Evolutionary conservation across 1,139 yeast species (phyloP).

Genomic region (Geotrichum bryndzae): DNA sequence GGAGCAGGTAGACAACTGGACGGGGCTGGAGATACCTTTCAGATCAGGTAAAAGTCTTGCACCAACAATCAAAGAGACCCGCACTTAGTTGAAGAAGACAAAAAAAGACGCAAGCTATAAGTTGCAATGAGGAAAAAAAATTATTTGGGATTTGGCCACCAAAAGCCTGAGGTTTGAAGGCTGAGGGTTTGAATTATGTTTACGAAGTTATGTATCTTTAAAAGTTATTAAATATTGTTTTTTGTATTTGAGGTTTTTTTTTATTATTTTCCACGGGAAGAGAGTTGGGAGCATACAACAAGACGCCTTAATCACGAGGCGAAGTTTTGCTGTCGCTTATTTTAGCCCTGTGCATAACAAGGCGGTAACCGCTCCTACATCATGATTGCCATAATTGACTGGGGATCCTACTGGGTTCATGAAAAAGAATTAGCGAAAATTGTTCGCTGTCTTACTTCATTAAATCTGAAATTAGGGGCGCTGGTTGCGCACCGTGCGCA

Average conservation of each 20-base stretch:
- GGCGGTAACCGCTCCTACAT: not conserved
- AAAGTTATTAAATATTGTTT: not conserved
- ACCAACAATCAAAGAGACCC: not conserved
- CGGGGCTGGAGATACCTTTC: not conserved
- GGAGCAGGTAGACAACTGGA: not conserved
- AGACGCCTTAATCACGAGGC: not conserved
- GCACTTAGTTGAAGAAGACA: not conserved
- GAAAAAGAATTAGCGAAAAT: not conserved
- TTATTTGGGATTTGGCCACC: not conserved
- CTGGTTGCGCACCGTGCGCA: not conserved
- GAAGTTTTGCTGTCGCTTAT: not conserved
- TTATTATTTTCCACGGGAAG: not conserved
- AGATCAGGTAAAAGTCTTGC: not conserved
- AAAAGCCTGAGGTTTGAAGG: not conserved
- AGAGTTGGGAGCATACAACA: not conserved
- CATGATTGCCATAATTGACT: not conserved
- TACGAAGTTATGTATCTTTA: not conserved
- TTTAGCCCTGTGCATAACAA: not conserved
- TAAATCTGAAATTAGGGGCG: not conserved
- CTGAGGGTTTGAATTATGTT: not conserved
- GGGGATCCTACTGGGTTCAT: too few relatives aligned
- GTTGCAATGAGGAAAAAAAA: not conserved
- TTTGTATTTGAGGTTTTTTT: not conserved
- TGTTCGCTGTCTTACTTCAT: not conserved
- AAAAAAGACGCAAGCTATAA: not conserved